These are phyloP conservation scores for Amaranthus cruentus DNA, from an alignment of 148 eudicot genomes.

Conservation along the genomic window DNA sequence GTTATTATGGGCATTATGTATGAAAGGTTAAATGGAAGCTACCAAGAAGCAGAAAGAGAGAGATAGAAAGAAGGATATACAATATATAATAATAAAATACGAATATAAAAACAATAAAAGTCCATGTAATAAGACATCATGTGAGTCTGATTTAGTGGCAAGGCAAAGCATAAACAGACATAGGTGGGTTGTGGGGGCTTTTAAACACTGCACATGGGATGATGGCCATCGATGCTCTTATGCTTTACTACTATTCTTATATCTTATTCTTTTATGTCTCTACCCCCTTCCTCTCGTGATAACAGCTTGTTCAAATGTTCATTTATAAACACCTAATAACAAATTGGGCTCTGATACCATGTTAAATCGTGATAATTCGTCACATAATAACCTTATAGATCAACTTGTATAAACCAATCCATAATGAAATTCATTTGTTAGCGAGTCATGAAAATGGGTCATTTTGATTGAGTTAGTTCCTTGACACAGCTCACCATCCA, in stretches of 20 bases:
- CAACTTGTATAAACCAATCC: too few relatives aligned
- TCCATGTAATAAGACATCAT: slow-evolving; percentile 6
- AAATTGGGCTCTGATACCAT: too few relatives aligned
- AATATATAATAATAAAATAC: background rate
- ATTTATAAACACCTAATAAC: too few relatives aligned
- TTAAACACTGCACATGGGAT: slow-evolving; percentile 14
- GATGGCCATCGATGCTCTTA: background rate
- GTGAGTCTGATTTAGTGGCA: slow-evolving; percentile 30
- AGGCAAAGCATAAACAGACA: slow-evolving; percentile 21
- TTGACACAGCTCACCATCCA: too few relatives aligned
- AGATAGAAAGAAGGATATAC: background rate
- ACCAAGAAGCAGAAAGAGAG: slow-evolving; percentile 9
- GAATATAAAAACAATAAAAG: background rate
- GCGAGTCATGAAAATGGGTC: too few relatives aligned
- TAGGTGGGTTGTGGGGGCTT: slow-evolving; percentile 15
- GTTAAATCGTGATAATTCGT: too few relatives aligned
- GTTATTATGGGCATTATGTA: slow-evolving; percentile 4
- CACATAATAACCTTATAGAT: too few relatives aligned
- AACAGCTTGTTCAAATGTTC: too few relatives aligned
- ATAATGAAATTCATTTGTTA: too few relatives aligned
- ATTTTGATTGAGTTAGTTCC: too few relatives aligned
- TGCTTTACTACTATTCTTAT: background rate
- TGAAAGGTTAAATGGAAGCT: slow-evolving; percentile 18
- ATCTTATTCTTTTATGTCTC: too few relatives aligned
- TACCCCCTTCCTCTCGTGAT: too few relatives aligned